Conservation (phyloP, 1,139 yeast species). For the Debaryomyces nepalensis region DNA sequence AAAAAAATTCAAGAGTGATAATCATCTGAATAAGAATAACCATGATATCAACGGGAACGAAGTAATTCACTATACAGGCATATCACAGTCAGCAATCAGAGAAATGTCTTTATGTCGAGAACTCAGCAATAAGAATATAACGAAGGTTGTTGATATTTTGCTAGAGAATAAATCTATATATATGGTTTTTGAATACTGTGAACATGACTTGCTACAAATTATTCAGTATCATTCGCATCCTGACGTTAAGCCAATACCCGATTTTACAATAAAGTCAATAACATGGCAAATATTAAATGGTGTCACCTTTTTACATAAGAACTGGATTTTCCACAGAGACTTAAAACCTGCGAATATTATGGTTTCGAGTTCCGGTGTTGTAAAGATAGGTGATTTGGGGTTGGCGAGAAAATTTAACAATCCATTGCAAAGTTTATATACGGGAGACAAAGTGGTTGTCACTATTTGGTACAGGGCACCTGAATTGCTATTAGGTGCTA, state of each 20-base stretch:
- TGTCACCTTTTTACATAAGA: constrained; percentile 86
- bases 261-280: constrained; percentile 75
- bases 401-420: constrained; percentile 89
- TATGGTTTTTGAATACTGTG: constrained; percentile 95
- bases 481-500: constrained; percentile 83
- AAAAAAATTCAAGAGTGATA: constrained; percentile 92
- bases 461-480: constrained; percentile 99
- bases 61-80: constrained; percentile 87
- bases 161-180: constrained; percentile 89
- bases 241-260: constrained; percentile 77
- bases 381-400: constrained; percentile 95
- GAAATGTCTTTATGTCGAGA: constrained; percentile 97
- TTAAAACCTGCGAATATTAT: constrained; percentile 97
- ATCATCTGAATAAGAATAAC: constrained; percentile 55
- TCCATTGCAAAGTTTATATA: constrained; percentile 84
- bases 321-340: constrained; percentile 96
- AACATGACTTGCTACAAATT: constrained; percentile 90
- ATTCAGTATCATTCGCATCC: constrained; percentile 95
- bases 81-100: constrained; percentile 93
- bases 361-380: constrained; percentile 88
- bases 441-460: constrained; percentile 97
- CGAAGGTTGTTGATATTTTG: constrained; percentile 81
- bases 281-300: constrained; percentile 94
- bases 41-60: constrained; percentile 68
- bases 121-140: constrained; percentile 75